Base-by-base conservation (phyloP, 495 filamentous ascomycete genomes). In the Hyaloscypha variabilis region DNA sequence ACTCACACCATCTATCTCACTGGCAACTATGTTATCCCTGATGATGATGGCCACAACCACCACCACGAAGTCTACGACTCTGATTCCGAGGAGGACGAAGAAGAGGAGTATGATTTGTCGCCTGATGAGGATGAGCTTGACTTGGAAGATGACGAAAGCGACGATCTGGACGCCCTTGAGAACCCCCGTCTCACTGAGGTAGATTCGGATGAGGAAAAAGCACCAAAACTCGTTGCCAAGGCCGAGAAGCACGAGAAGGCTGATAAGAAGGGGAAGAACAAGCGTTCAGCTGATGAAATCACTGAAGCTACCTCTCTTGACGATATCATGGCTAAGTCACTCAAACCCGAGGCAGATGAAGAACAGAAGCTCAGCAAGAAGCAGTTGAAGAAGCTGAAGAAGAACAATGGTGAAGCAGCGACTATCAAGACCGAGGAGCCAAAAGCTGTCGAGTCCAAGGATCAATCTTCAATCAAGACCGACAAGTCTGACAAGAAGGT, bases 371-470 rank as follows among this genome's bases (percentile, higher is more conserved):
- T 96, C 59, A 94, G 88, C 84, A 97, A 98, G 86, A 98, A 97
- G 82, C 92, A 99, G 77, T 87, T 89, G 72, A 98, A 99, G 88
- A 99, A 97, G 85, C 83, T 96, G 24, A 98, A 98, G 89, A 96
- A 95, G 82, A 97, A 97, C 82, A 89, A 94, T 73, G 94, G 94
- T 54, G 88, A 96, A 67, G 88, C 94, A 53, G 83, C 89, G 64
- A 75, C 81, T 55, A 81, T 80, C 53, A 85, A 89, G 75, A 64
- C 74, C 31, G 82, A 87, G 68, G 86, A 86, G 65, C 77, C 79
- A 11, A 85, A 87, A 67, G 77, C 81, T 52, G 51, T 42, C 24
- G 62, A 77, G 72, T 46, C 39, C 39, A 19, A 19, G 10, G 39
- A 46, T 17, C 39, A 46, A 46, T 17, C 39, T 17, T 14, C 39